phyloP scores from a whole-genome alignment of 2,329 filamentous ascomycete genomes.

The Pseudogymnoascus sp. region DNA sequence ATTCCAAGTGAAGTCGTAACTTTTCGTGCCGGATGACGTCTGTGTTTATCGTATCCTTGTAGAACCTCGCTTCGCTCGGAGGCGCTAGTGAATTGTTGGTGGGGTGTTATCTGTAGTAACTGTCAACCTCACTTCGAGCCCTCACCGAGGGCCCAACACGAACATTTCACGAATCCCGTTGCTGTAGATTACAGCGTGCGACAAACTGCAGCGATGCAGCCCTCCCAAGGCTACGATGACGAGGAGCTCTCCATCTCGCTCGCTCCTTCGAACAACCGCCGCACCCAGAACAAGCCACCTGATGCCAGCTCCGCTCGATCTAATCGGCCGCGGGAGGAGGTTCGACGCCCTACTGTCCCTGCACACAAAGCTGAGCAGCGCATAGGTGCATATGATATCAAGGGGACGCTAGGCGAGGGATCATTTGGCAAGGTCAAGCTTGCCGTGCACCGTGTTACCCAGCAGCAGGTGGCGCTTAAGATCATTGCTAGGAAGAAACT shows the following conservation, averaged over 20 bases:
- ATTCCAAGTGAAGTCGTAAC: neutral
- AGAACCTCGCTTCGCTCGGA: conserved; percentile 7
- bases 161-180: neutral
- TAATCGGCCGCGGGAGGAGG: conserved; percentile 18
- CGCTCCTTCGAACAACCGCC: conserved; percentile 54
- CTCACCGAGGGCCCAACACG: conserved; percentile 7
- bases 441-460: conserved; percentile 82
- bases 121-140: conserved; percentile 5
- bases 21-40: neutral
- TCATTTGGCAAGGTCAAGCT: conserved; percentile 99
- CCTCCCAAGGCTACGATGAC: conserved; percentile 52
- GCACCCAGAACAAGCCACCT: conserved; percentile 32
- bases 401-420: conserved; percentile 87
- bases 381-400: conserved; percentile 83
- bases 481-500: conserved; percentile 95
- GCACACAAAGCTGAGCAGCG: conserved; percentile 63
- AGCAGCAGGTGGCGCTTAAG: conserved; percentile 93
- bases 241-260: conserved; percentile 76
- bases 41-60: conserved; percentile 3
- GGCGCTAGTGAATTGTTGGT: conserved; percentile 8
- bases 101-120: conserved; percentile 5
- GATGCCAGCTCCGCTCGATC: conserved; percentile 24
- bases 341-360: conserved; percentile 20
- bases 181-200: neutral
- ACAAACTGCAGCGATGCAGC: conserved; percentile 11